Evolutionary conservation across 768 basidiomycete species (phyloP).

Genomic region (Leccinum subtestaceum): DNA sequence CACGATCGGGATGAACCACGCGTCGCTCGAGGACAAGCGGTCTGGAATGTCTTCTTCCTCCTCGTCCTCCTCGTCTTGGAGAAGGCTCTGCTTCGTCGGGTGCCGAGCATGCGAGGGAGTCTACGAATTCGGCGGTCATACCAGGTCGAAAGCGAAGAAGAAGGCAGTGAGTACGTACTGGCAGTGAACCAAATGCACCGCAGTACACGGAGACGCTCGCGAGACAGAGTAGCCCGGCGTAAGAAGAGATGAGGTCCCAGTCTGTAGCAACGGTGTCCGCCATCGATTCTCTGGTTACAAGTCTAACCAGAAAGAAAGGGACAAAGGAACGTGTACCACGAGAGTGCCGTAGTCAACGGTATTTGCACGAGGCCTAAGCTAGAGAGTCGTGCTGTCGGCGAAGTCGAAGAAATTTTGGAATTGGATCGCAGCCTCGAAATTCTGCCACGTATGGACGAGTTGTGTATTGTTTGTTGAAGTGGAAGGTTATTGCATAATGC

Average conservation of each 20-base stretch:
- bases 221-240: slow-evolving; percentile 62
- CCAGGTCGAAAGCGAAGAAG: background rate
- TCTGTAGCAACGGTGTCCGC: slow-evolving; percentile 27
- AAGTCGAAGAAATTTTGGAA: background rate
- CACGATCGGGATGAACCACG: slow-evolving; percentile 75
- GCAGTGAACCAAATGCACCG: slow-evolving; percentile 66
- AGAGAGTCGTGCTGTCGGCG: background rate
- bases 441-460: slow-evolving; percentile 14
- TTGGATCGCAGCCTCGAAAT: background rate
- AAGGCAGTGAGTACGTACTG: slow-evolving; percentile 41
- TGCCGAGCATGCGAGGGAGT: background rate
- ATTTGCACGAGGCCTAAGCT: background rate
- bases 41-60: slow-evolving; percentile 53
- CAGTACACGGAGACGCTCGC: slow-evolving; percentile 67
- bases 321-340: slow-evolving; percentile 1
- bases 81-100: slow-evolving; percentile 10
- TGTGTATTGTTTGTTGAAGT: slow-evolving; percentile 16
- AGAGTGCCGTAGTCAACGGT: background rate
- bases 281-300: slow-evolving; percentile 5
- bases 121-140: slow-evolving; percentile 9
- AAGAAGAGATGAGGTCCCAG: slow-evolving; percentile 64
- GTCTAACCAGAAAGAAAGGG: background rate
- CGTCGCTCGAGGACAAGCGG: slow-evolving; percentile 63
- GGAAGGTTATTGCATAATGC: slow-evolving; percentile 1
- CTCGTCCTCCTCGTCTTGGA: slow-evolving; percentile 47